Percentiles rank a stretch among this genome's conserved stretches.
Conservation (phyloP, 257 asterid genomes). For the Paraleonurus japonicus region DNA sequence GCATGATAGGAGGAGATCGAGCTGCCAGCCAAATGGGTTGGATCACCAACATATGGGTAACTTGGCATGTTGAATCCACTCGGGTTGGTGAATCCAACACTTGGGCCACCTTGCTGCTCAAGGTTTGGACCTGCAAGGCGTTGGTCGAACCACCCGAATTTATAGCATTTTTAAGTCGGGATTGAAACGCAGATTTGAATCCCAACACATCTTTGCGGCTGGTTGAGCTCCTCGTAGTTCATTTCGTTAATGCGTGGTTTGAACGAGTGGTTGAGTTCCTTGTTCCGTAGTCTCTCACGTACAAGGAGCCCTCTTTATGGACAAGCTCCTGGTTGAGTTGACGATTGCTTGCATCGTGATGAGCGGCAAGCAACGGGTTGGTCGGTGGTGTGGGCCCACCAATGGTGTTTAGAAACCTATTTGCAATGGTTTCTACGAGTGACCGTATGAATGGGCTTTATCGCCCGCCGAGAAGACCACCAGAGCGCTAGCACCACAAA, state of each 20-base stretch:
- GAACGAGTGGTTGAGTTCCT: not conserved
- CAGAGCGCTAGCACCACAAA: conserved; percentile 43
- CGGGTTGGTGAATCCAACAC: not conserved
- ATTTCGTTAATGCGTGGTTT: not conserved
- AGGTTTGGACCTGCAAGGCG: not conserved
- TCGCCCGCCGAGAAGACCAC: conserved; percentile 47
- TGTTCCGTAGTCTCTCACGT: not conserved
- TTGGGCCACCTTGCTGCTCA: not conserved
- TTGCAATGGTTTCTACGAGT: conserved; percentile 42
- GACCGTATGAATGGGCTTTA: conserved; percentile 46
- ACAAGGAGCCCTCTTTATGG: not conserved
- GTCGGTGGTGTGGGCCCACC: not conserved
- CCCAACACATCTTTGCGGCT: not conserved
- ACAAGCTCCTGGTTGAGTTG: conserved; percentile 8
- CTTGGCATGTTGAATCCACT: not conserved
- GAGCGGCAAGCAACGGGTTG: not conserved
- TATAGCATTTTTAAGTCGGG: not conserved
- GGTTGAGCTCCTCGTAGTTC: not conserved
- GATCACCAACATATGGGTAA: not conserved
- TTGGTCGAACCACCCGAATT: not conserved
- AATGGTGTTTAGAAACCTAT: conserved; percentile 21
- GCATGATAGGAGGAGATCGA: not conserved
- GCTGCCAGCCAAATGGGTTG: not conserved
- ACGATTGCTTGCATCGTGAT: not conserved
- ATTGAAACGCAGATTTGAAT: not conserved